phyloP scores from a whole-genome alignment of 148 eudicot genomes.

The Camellia lanceoleosa region DNA sequence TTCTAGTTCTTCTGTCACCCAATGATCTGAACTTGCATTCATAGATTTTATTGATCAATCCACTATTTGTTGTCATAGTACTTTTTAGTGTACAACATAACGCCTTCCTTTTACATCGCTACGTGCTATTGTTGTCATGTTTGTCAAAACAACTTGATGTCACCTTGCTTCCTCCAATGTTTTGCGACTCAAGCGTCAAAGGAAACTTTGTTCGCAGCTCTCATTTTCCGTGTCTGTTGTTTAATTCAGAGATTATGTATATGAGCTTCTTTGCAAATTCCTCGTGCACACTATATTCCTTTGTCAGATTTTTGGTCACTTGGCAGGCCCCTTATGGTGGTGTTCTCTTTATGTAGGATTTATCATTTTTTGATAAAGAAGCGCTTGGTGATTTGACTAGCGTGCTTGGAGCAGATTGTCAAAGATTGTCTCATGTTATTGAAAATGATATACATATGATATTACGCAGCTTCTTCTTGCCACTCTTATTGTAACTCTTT shows the following conservation, averaged over 20 bases:
- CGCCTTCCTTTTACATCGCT: background rate
- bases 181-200: slow-evolving; percentile 45
- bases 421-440: slow-evolving; percentile 46
- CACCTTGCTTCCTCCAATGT: slow-evolving; percentile 7
- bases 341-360: slow-evolving; percentile 36
- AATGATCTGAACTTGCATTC: background rate
- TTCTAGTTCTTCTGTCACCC: background rate
- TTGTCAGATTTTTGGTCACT: background rate
- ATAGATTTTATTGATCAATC: background rate
- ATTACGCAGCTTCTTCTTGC: slow-evolving; percentile 38
- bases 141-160: background rate
- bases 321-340: background rate
- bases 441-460: slow-evolving; percentile 50
- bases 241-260: background rate
- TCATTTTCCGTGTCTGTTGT: slow-evolving; percentile 44
- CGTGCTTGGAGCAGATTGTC: slow-evolving; percentile 58
- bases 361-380: slow-evolving; percentile 52
- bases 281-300: background rate
- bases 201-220: slow-evolving; percentile 37
- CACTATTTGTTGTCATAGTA: background rate
- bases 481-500: background rate
- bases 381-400: slow-evolving; percentile 54
- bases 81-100: background rate
- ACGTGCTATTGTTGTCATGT: background rate
- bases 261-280: slow-evolving; percentile 14